phyloP scores from a whole-genome alignment of 805 yeast genomes.

The Barnettozyma vustinii region DNA sequence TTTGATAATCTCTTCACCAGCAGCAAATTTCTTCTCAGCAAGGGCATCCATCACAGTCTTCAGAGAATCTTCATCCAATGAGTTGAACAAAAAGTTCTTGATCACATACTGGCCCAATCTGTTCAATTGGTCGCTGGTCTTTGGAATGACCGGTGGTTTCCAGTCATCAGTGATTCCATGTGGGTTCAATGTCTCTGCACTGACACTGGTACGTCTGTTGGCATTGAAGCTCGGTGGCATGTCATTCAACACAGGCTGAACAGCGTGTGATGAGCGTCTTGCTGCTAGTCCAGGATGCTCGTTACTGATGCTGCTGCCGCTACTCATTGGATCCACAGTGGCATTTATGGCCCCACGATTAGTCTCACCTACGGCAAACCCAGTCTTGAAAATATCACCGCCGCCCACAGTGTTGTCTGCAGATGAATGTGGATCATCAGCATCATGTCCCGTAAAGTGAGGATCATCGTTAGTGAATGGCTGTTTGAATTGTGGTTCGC shows the following conservation, averaged over 20 bases:
- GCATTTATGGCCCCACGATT: conserved; percentile 12
- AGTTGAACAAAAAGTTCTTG: conserved; percentile 79
- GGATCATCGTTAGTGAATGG: conserved; percentile 64
- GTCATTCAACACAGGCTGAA: conserved; percentile 21
- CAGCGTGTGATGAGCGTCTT: conserved; percentile 15
- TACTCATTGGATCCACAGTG: conserved; percentile 22
- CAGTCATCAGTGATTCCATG: conserved; percentile 59
- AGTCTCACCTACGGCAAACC: conserved; percentile 22
- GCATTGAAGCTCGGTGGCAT: conserved; percentile 65
- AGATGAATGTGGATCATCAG: conserved; percentile 16
- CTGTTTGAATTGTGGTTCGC: conserved; percentile 23
- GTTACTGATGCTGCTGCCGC: conserved; percentile 1
- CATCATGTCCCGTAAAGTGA: conserved; percentile 38
- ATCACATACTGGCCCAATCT: conserved; percentile 69
- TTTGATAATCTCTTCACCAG: conserved; percentile 62
- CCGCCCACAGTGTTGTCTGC: conserved; percentile 18
- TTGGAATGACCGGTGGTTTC: conserved; percentile 66
- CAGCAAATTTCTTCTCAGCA: conserved; percentile 57
- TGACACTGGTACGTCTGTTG: conserved; percentile 81
- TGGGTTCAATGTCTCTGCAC: conserved; percentile 84
- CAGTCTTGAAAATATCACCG: conserved; percentile 20
- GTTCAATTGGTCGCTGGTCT: conserved; percentile 55
- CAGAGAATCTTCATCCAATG: conserved; percentile 72
- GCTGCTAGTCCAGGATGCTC: conserved; percentile 1
- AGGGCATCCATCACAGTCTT: conserved; percentile 79